Conservation (phyloP, 106 monocot species). For the Alisma plantagoaquatica region DNA sequence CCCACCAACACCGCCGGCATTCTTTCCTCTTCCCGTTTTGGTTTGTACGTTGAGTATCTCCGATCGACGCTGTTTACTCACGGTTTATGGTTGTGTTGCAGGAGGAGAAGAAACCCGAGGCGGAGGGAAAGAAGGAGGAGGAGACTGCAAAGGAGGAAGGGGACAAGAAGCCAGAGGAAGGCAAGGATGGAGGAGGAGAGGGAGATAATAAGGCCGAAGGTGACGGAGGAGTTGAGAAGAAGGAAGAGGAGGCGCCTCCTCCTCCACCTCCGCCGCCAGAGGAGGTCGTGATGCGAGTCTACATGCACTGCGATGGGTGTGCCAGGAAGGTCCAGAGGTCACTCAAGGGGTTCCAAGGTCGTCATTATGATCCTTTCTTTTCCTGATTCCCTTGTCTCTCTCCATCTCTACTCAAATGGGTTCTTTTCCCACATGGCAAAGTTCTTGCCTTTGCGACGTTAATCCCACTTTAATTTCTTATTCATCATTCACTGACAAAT, state of each 20-base stretch:
- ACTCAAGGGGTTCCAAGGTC: constrained; percentile 17
- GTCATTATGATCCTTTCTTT: not conserved
- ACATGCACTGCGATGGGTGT: constrained; percentile 29
- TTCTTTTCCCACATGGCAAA: too few species aligned
- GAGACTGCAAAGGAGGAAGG: constrained; percentile 7
- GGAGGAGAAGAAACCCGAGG: constrained; percentile 12
- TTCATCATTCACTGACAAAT: too few species aligned
- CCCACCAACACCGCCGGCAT: not conserved
- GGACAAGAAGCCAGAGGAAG: constrained; percentile 4
- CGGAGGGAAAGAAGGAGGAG: constrained; percentile 27
- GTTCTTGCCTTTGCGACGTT: too few species aligned
- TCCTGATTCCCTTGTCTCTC: not conserved
- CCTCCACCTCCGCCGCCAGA: constrained; percentile 19
- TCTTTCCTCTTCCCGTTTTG: not conserved
- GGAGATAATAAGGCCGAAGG: not conserved
- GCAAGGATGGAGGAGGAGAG: not conserved
- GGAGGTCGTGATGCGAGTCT: constrained; percentile 21
- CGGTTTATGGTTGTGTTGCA: too few species aligned
- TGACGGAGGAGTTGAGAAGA: constrained; percentile 1
- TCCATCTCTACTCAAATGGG: too few species aligned
- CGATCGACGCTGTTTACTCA: too few species aligned
- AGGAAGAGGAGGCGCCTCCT: not conserved
- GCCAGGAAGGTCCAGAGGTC: constrained; percentile 21
- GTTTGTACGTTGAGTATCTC: not conserved
- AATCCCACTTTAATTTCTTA: too few species aligned